These are phyloP conservation scores for Ceriops zippeliana DNA, from an alignment of 345 rosid species.

Conservation along the genomic window DNA sequence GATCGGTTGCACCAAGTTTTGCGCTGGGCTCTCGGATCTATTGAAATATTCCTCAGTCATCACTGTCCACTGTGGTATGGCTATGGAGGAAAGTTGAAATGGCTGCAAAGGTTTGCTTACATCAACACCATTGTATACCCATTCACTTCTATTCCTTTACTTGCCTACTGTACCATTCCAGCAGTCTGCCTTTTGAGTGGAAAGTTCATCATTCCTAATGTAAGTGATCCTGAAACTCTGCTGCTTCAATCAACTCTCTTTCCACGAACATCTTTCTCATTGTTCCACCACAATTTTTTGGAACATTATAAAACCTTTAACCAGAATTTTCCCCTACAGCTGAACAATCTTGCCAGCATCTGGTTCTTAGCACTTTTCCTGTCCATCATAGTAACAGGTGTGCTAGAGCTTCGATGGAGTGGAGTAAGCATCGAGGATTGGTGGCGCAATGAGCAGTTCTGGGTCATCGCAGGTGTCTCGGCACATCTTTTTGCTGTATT, in stretches of 20 bases:
- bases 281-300: neutral
- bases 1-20: constrained; percentile 92
- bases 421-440: constrained; percentile 78
- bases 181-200: constrained; percentile 97
- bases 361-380: constrained; percentile 91
- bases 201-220: constrained; percentile 89
- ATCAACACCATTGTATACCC: constrained; percentile 92
- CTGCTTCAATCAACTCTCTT: too few species aligned
- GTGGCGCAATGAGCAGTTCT: constrained; percentile 97
- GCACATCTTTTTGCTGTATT: constrained; percentile 95
- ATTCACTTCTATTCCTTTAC: constrained; percentile 89
- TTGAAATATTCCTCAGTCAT: constrained; percentile 91
- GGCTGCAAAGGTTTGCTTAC: constrained; percentile 87
- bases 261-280: too few species aligned
- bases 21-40: constrained; percentile 95
- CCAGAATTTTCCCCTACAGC: constrained; percentile 36
- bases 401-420: constrained; percentile 92
- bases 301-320: neutral
- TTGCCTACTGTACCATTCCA: constrained; percentile 87
- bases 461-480: constrained; percentile 96
- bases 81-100: constrained; percentile 86
- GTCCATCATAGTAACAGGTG: constrained; percentile 79
- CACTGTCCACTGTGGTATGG: constrained; percentile 97
- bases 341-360: constrained; percentile 71
- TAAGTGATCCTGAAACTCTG: constrained; percentile 29